Evolutionary conservation across 2,329 filamentous ascomycete species (phyloP).

Genomic region (Akanthomyces dipterigenus): DNA sequence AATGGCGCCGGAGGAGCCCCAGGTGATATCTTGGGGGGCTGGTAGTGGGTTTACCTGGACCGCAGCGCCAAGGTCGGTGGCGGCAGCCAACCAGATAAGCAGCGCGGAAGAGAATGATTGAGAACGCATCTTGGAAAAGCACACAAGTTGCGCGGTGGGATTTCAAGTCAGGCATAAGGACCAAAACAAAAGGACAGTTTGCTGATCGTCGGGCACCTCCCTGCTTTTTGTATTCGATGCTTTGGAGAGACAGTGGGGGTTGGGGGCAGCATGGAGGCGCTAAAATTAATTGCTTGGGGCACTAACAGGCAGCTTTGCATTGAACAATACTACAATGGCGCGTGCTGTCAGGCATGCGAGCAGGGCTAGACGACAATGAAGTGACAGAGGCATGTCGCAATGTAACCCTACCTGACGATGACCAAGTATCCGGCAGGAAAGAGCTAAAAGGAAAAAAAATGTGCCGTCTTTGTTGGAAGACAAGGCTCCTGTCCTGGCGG

Average conservation of each 20-base stretch:
- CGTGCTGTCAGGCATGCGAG: neutral
- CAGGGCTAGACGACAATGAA: neutral
- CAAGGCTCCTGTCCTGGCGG: neutral
- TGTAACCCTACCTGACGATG: constrained; percentile 3
- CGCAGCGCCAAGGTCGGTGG: neutral
- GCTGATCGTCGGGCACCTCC: neutral
- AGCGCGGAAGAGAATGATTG: constrained; percentile 1
- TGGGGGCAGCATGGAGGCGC: neutral
- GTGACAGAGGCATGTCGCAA: neutral
- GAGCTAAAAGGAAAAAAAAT: neutral
- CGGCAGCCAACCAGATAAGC: constrained; percentile 1
- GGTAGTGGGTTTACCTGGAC: constrained; percentile 23
- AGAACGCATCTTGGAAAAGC: constrained; percentile 1
- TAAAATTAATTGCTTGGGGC: neutral
- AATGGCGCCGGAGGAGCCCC: constrained; percentile 20
- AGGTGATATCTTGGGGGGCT: constrained; percentile 20
- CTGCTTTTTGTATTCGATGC: neutral
- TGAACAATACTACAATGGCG: neutral
- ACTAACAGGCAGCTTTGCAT: neutral
- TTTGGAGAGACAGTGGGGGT: neutral
- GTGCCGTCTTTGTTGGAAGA: neutral
- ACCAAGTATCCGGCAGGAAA: neutral
- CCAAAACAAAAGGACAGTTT: neutral
- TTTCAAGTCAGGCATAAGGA: neutral
- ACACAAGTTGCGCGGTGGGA: neutral